A percentile compares a stretch with the other conserved stretches of the same genome.
phyloP scores from a whole-genome alignment of 352 stramenopile species.

The Phytophthora quininea region DNA sequence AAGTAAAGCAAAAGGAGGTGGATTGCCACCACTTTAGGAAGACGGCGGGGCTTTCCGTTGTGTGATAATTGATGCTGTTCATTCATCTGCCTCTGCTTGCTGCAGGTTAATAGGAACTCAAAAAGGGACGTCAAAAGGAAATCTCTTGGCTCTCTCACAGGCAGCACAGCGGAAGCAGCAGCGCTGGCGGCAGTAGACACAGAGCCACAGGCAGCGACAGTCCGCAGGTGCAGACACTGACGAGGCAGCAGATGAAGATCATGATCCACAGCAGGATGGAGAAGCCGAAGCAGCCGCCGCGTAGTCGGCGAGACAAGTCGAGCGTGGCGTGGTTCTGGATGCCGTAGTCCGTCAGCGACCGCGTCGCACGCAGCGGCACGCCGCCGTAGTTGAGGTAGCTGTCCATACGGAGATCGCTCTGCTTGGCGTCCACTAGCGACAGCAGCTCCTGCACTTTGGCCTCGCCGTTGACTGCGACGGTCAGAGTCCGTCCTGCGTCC shows the following conservation, averaged over 20 bases:
- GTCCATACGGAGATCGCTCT: not conserved
- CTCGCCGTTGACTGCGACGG: conserved; percentile 34
- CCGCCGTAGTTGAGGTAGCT: conserved; percentile 69
- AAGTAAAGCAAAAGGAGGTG: conserved; percentile 24
- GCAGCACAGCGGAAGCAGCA: conserved; percentile 75
- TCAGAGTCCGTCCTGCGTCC: conserved; percentile 48
- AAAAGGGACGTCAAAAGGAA: not conserved
- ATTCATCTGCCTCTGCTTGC: not conserved
- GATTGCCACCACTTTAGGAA: conserved; percentile 14
- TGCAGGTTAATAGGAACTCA: not conserved
- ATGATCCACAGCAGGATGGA: conserved; percentile 81
- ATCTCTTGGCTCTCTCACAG: conserved; percentile 33
- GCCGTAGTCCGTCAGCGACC: conserved; percentile 63
- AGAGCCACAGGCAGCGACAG: conserved; percentile 66
- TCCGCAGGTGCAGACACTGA: conserved; percentile 79
- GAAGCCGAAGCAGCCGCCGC: conserved; percentile 72
- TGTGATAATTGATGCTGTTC: not conserved
- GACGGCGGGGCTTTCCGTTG: conserved; percentile 19
- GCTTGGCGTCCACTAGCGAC: conserved; percentile 37
- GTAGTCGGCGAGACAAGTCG: conserved; percentile 44
- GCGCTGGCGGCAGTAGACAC: conserved; percentile 59
- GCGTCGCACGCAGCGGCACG: conserved; percentile 53
- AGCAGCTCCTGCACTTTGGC: conserved; percentile 49
- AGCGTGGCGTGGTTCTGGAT: conserved; percentile 76
- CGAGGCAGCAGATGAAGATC: conserved; percentile 74